phyloP scores from a whole-genome alignment of 225 moss, liverwort and hornwort species.

The Straminergon stramineum region DNA sequence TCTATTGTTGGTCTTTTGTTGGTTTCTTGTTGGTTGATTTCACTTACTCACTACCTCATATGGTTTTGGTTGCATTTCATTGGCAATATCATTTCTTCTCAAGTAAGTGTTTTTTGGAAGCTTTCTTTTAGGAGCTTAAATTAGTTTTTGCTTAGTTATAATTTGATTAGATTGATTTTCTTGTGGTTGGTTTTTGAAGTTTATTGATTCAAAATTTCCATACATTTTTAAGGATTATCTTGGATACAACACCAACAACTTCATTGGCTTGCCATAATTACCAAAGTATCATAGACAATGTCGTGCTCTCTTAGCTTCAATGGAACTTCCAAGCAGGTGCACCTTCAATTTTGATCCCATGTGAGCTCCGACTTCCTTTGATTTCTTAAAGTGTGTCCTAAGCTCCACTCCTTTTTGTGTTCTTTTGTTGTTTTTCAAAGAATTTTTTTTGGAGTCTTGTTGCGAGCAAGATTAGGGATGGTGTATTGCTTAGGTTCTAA shows the following conservation, averaged over 20 bases:
- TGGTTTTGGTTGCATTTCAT: neutral
- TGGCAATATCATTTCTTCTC: no score
- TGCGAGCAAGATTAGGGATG: accelerated
- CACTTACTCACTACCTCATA: accelerated
- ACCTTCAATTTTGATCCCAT: neutral
- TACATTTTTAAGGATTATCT: neutral
- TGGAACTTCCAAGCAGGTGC: accelerated
- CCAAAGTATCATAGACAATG: neutral
- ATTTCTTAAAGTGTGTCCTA: neutral
- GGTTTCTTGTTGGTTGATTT: neutral
- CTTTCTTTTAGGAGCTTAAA: no score
- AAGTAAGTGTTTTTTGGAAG: neutral
- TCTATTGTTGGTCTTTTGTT: neutral
- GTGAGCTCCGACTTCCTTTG: neutral
- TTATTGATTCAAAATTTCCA: no score
- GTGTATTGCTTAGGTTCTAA: neutral
- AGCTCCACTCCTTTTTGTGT: no score
- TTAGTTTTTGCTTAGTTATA: no score
- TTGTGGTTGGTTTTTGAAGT: neutral
- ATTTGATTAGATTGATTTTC: neutral
- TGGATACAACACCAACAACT: neutral
- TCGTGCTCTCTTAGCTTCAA: no score
- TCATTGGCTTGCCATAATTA: no score
- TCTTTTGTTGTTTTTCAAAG: neutral
- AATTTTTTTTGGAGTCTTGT: neutral